Evolutionary conservation across 805 yeast genomes (phyloP).

Genomic region (Middelhovenomyces tepae): DNA sequence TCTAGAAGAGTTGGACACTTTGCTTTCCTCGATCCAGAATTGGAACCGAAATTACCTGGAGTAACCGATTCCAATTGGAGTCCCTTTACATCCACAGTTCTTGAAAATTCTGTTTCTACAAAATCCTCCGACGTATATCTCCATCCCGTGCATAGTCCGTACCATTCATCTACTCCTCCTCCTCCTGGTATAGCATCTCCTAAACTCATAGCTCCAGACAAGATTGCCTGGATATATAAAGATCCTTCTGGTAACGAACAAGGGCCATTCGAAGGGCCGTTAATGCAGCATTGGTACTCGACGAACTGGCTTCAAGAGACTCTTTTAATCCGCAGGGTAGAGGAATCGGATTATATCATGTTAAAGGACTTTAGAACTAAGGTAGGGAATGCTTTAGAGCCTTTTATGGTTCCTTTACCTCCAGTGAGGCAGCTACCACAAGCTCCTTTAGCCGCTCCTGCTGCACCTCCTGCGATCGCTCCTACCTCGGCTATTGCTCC

Average conservation of each 20-base stretch:
- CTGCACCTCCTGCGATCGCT: conserved; percentile 10
- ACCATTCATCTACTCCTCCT: conserved; percentile 3
- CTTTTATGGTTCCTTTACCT: conserved; percentile 47
- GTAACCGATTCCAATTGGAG: conserved; percentile 1
- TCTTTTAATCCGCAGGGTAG: conserved; percentile 50
- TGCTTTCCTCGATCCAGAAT: no score
- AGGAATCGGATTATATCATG: conserved; percentile 41
- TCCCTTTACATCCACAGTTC: conserved; percentile 3
- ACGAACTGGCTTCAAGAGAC: conserved; percentile 49
- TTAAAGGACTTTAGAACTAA: conserved; percentile 45
- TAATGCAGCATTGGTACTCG: conserved; percentile 73
- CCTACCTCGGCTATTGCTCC: no score
- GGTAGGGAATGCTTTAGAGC: conserved; percentile 43
- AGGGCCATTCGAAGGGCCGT: conserved; percentile 68
- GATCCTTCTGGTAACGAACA: conserved; percentile 65
- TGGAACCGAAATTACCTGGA: no score
- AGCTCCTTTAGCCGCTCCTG: conserved; percentile 4
- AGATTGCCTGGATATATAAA: conserved; percentile 59
- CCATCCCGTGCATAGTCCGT: no score
- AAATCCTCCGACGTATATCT: background rate
- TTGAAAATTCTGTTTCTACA: background rate
- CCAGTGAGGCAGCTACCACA: conserved; percentile 2
- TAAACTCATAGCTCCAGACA: conserved; percentile 27
- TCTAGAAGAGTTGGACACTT: background rate
- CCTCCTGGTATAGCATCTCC: conserved; percentile 2